phyloP scores from a whole-genome alignment of 441 rosid species.

The Capsella rubella region DNA sequence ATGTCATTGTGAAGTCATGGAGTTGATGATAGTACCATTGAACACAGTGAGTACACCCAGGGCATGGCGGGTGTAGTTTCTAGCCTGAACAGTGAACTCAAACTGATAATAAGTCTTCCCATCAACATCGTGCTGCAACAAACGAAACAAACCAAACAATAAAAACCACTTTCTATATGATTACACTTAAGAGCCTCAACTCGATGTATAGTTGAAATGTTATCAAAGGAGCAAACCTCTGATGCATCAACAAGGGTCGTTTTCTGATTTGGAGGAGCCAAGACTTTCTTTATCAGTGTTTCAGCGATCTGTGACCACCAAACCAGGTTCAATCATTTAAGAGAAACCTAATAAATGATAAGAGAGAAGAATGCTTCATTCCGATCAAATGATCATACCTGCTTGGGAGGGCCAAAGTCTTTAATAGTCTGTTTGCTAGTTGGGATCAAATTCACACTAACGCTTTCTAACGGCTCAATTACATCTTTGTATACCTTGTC shows the following conservation, averaged over 20 bases:
- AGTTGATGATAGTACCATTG: constrained; percentile 59
- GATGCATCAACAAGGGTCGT: constrained; percentile 69
- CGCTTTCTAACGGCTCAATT: constrained; percentile 90
- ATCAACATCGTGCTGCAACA: constrained; percentile 71
- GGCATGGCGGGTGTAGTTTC: constrained; percentile 89
- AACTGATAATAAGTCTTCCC: constrained; percentile 77
- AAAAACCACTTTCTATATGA: constrained; percentile 4
- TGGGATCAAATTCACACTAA: constrained; percentile 71
- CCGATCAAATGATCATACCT: constrained; percentile 51
- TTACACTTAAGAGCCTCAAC: background rate
- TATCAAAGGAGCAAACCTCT: constrained; percentile 60
- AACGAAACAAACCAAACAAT: constrained; percentile 29
- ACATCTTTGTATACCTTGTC: constrained; percentile 95
- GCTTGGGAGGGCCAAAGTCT: constrained; percentile 84
- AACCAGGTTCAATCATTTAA: constrained; percentile 6
- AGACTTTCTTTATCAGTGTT: constrained; percentile 72
- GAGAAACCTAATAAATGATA: background rate
- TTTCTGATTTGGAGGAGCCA: constrained; percentile 87
- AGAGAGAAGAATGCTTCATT: background rate
- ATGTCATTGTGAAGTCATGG: constrained; percentile 16
- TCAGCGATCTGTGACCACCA: constrained; percentile 70
- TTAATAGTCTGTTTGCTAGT: constrained; percentile 75
- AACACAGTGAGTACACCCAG: constrained; percentile 70
- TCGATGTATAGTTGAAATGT: background rate
- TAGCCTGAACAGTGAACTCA: constrained; percentile 84